Evolutionary conservation across 345 rosid genomes (phyloP), one percentile per base, ranked within the genome.

Genomic region (Populus tremula): DNA sequence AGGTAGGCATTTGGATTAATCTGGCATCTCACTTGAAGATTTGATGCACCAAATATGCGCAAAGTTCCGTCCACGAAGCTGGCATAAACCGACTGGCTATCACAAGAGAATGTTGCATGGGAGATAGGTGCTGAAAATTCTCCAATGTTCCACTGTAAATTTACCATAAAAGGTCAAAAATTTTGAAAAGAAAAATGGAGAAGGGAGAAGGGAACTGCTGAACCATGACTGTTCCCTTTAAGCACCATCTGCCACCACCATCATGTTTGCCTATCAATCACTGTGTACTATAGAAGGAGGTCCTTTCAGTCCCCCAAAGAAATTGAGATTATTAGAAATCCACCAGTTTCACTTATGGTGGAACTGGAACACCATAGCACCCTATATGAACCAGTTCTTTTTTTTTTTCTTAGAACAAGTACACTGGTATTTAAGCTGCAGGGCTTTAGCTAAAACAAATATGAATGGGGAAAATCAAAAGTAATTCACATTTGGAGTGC

Each of bases 11-110:
- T 66, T 45, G 77, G 82, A 33, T 67, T 73, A 33, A 79, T 79
- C 29, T 74, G 82, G 74, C 73, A 67, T 33, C 61, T 72, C 10
- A 69, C 59, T 75, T 84, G 65, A 85, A 85, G 79, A 75, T 76
- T 74, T 62, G 86, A 85, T 16, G 88, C 86, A 20, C 76, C 84
- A 54, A 90, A 89, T 20, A 91, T 87, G 67, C 92, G 87, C 33
- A 91, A 53, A 63, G 78, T 84, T 38, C 89, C 96, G 67, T 91
- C 92, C 2, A 73, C 25, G 69, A 91, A 91, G 53, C 87, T 62
- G 25, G 88, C 87, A 77, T 83, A 91, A 17, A 91, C 82, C 29
- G 86, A 76, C 83, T 86, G 88, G 82, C 96, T 84, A 79, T 91
- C 85, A 79, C 91, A 90, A 59, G 92, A 91, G 80, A 84, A 90